Conservation (phyloP, 2,329 filamentous ascomycete species). For the Proliferodiscus dingleyae region DNA sequence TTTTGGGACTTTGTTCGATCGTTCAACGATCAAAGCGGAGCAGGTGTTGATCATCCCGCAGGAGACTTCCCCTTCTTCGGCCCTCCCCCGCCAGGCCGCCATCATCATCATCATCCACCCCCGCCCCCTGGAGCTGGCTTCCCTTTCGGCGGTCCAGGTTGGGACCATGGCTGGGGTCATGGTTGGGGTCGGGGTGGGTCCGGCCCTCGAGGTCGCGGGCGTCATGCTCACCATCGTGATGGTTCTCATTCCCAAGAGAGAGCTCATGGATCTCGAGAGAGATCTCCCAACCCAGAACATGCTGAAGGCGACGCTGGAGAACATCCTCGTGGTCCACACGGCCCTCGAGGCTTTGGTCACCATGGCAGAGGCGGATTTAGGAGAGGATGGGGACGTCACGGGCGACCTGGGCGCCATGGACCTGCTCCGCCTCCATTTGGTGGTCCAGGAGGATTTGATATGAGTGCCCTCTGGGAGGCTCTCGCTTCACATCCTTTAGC, state of each 20-base stretch:
- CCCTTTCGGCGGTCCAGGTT: slow-evolving; percentile 13
- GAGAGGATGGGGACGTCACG: slow-evolving; percentile 10
- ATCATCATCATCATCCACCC: slow-evolving; percentile 7
- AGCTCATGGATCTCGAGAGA: slow-evolving; percentile 7
- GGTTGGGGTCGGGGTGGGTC: slow-evolving; percentile 19
- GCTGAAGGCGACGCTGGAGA: slow-evolving; percentile 11
- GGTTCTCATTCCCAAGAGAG: slow-evolving; percentile 6
- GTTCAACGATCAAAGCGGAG: slow-evolving; percentile 23
- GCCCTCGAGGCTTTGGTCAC: slow-evolving; percentile 1
- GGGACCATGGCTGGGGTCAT: no score
- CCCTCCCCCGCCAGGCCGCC: slow-evolving; percentile 6
- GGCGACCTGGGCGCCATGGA: slow-evolving; percentile 14
- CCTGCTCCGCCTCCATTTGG: slow-evolving; percentile 16
- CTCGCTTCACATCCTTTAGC: slow-evolving; percentile 27
- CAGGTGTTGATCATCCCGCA: slow-evolving; percentile 26
- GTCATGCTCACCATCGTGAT: slow-evolving; percentile 16
- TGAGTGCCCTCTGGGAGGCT: slow-evolving; percentile 24
- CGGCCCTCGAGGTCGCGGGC: slow-evolving; percentile 21
- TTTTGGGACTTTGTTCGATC: slow-evolving; percentile 29
- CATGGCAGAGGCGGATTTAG: slow-evolving; percentile 11
- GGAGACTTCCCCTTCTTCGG: slow-evolving; percentile 11
- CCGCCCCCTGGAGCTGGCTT: slow-evolving; percentile 17
- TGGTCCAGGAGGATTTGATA: slow-evolving; percentile 24
- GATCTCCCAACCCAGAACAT: slow-evolving; percentile 4
- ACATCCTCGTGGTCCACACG: slow-evolving; percentile 4